A percentile compares a stretch with the other conserved stretches of the same genome.
These are phyloP conservation scores for Arachnopeziza araneosa DNA, from an alignment of 2,329 filamentous ascomycete genomes.

Conservation along the genomic window DNA sequence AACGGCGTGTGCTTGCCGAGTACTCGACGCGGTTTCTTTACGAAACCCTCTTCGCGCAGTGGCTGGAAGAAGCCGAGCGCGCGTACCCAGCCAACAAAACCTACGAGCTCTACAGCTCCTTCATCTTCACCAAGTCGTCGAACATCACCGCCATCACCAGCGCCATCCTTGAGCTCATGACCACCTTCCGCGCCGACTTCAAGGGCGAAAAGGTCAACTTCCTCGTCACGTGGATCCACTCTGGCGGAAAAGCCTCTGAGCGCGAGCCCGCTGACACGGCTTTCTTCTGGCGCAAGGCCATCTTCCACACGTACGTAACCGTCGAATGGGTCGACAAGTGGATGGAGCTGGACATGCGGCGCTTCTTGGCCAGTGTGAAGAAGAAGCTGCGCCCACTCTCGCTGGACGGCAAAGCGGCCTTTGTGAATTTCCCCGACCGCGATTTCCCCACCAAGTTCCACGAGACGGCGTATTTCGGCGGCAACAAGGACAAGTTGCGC, in stretches of 20 bases:
- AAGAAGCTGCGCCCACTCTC: not conserved
- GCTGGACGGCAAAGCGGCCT: not conserved
- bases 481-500: not conserved
- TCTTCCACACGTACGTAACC: not conserved
- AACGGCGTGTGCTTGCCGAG: not conserved
- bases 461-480: not conserved
- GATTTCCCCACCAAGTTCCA: not conserved
- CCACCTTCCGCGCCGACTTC: not conserved
- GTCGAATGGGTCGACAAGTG: not conserved
- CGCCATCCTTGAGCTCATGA: not conserved
- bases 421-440: not conserved
- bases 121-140: not conserved
- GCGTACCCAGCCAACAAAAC: not conserved
- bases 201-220: not conserved
- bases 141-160: not conserved
- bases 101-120: not conserved
- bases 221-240: not conserved
- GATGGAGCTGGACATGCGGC: not conserved
- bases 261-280: not conserved
- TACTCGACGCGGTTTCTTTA: not conserved
- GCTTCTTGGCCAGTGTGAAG: not conserved
- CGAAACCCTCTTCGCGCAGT: not conserved
- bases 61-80: not conserved
- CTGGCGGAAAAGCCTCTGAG: not conserved
- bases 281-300: not conserved